Evolutionary conservation across 192 early-diverging fungal species (phyloP), one percentile per base, ranked within the genome.

Genomic region (Linnemannia schmuckeri): DNA sequence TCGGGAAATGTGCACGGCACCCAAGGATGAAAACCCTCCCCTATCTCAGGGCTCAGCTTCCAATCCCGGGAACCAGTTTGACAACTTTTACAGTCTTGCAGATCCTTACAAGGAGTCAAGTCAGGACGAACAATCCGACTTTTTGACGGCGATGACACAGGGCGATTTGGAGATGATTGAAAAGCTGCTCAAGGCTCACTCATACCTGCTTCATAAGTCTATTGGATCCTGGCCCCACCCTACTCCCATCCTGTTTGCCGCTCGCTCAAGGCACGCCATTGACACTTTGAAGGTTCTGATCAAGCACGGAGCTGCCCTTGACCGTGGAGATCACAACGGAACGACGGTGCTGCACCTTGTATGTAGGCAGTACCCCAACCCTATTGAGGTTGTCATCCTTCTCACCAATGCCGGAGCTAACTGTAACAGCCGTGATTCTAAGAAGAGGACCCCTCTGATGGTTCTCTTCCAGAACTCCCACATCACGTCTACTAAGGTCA

Each of bases 71-170:
- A 37, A 78, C 63, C 79, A 80, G 47, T 86, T 86, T 30, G 78
- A 86, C 76, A 87, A 87, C 76, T 87, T 87, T 75, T 87, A 87
- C 72, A 87, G 85, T 71, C 85, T 87, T n/a, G 68, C 78, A 10
- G 85, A 87, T 24, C 85, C 85, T 12, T 87, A 87, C 79, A 87
- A 87, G 79, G 85, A 81, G 18, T 13, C 81, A 33, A 81, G 81
- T 24, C 46, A 70, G 52, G 85, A 87, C 61, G 85, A 81, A 18
- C 75, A 79, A 18, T 46, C 79, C 18, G 85, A 87, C 38, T 87
- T 87, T 47, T 87, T 87, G 49, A 75, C 79, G 1, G 85, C 85
- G 12, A 44, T 87, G 33, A 81, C 85, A 6, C 85, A 87, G 33
- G 76, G 85, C 17, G 79, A 87, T 42, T n/a, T 78, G 49, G 85